Evolutionary conservation across 2,329 filamentous ascomycete genomes (phyloP), one percentile per base, ranked within the genome.

Genomic region (Hymenoscyphus salicellus): DNA sequence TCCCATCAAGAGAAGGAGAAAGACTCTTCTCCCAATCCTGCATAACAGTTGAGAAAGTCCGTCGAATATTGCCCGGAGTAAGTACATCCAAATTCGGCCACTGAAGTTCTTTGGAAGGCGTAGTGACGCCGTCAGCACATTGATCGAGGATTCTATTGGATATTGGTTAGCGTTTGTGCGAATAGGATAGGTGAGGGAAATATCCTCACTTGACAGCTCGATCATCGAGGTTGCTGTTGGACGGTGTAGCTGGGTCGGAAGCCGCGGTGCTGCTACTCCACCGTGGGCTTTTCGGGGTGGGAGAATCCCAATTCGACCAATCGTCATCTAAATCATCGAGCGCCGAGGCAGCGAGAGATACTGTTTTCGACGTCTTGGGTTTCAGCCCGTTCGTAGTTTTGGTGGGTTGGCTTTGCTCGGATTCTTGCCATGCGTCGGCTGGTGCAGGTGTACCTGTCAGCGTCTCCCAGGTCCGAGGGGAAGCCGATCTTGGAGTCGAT

Each of bases 21-120:
- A 93, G 79, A 69, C 86, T 91, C 76, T 87, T 91, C 79, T 98
- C 94, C 91, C 92, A 96, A 75, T 97, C 93, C 69, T 88, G 90
- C 86, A 97, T 92, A 64, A 97, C 82, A 67, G 89, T 90, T 41
- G 88, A 90, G n/a, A 93, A 91, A 0, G 91, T 94, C 43, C 87
- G 85, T 75, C 92, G 91, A 70, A 97, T 79, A 72, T 92, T 93
- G 70, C 87, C 68, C 41, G 93, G 90, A 32, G 72, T 75, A 46
- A 32, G 90, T 75, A 64, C 86, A 75, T 73, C 88, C 80, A 75
- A 63, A 52, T 70, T 72, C 17, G 74, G 73, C 75, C 75, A 76
- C 52, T 71, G 80, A 16, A 82, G 80, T 3, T 75, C 71, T 60
- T 68, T 74, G 30, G 68, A 69, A 52, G 69, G 66, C 11, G 68